Evolutionary conservation across 306 rosid species (phyloP).

Genomic region (Chamaecrista fasciculata): DNA sequence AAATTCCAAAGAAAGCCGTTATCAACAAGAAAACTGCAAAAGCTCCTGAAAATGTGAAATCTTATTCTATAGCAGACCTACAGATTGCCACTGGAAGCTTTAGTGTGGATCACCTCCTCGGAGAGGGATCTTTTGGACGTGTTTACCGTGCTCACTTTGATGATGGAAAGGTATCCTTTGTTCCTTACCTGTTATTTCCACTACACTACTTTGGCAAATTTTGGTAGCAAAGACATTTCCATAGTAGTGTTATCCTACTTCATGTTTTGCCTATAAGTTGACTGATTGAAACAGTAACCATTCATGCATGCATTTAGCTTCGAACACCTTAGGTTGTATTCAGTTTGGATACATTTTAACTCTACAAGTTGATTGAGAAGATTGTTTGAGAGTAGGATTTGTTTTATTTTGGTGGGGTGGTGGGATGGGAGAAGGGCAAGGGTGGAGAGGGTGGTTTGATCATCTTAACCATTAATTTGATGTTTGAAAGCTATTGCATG

Average conservation of each 20-base stretch:
- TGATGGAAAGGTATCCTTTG: slow-evolving; percentile 86
- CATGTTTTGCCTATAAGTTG: slow-evolving; percentile 2
- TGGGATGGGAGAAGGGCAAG: too few relatives aligned
- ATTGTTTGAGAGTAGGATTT: too few relatives aligned
- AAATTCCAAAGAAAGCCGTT: slow-evolving; percentile 53
- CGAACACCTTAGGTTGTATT: background rate
- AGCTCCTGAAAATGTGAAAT: slow-evolving; percentile 63
- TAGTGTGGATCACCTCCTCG: slow-evolving; percentile 80
- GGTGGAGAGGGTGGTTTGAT: too few relatives aligned
- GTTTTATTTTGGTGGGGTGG: too few relatives aligned
- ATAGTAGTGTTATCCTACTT: background rate
- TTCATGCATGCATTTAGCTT: background rate
- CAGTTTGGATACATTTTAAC: background rate
- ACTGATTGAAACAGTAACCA: background rate
- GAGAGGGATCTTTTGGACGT: slow-evolving; percentile 93
- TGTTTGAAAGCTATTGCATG: too few relatives aligned
- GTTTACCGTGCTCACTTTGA: slow-evolving; percentile 88
- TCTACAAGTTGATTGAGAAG: too few relatives aligned
- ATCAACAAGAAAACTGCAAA: slow-evolving; percentile 50
- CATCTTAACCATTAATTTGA: too few relatives aligned
- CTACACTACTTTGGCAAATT: slow-evolving; percentile 11
- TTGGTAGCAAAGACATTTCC: slow-evolving; percentile 12
- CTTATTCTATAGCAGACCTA: slow-evolving; percentile 87
- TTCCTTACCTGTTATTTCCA: slow-evolving; percentile 9
- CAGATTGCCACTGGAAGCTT: slow-evolving; percentile 99